Evolutionary conservation across 1,139 yeast species (phyloP).

Genomic region (Debaryomyces psychrophilus): DNA sequence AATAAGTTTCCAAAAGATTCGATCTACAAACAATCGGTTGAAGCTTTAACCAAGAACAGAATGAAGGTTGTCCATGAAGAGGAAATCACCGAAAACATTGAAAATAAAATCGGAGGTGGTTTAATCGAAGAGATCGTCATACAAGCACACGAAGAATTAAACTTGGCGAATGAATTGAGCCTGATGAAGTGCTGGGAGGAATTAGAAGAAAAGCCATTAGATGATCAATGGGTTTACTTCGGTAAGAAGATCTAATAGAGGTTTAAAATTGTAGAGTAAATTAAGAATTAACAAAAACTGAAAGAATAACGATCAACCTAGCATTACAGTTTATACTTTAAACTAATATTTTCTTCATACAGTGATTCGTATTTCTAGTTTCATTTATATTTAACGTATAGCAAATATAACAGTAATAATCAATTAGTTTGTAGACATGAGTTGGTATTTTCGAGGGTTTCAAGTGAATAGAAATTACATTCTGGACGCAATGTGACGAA

Average conservation of each 20-base stretch:
- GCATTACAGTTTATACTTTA: slow-evolving; percentile 2
- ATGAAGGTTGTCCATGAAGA: slow-evolving; percentile 64
- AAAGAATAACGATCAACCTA: not conserved
- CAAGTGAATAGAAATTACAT: not conserved
- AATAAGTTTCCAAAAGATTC: slow-evolving; percentile 69
- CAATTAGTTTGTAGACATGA: not conserved
- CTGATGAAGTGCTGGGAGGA: slow-evolving; percentile 71
- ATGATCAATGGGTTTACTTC: slow-evolving; percentile 74
- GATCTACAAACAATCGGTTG: slow-evolving; percentile 76
- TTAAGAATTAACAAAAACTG: not conserved
- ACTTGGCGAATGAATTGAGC: slow-evolving; percentile 68
- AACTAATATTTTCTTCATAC: slow-evolving; percentile 4
- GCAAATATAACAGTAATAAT: slow-evolving; percentile 4
- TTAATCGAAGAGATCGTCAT: slow-evolving; percentile 80
- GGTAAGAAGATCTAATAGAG: slow-evolving; percentile 53
- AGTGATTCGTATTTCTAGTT: not conserved
- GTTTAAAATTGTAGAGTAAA: slow-evolving; percentile 2
- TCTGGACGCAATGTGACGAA: not conserved
- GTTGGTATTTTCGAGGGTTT: too few relatives aligned
- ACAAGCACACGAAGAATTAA: slow-evolving; percentile 83
- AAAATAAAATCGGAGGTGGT: slow-evolving; percentile 77
- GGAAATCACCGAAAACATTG: slow-evolving; percentile 70
- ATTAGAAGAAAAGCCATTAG: slow-evolving; percentile 67
- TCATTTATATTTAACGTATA: slow-evolving; percentile 1
- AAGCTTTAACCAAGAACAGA: slow-evolving; percentile 71